Evolutionary conservation across 202 grass and related monocot genomes (phyloP).

Genomic region (Brachypodium distachyon): DNA sequence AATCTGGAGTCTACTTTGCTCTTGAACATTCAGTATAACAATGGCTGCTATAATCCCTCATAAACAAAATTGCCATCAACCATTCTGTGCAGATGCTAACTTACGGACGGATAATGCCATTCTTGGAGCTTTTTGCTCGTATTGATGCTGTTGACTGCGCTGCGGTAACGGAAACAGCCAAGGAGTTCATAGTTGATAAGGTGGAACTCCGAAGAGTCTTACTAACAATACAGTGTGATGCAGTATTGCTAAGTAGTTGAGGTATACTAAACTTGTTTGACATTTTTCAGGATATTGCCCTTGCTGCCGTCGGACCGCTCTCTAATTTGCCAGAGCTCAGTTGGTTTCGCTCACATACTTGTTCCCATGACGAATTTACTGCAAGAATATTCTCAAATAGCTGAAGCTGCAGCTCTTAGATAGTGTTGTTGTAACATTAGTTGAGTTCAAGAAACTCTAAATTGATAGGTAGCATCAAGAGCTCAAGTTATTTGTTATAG

Average conservation of each 20-base stretch:
- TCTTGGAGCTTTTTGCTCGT: conserved; percentile 80
- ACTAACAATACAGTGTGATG: background rate
- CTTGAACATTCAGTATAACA: background rate
- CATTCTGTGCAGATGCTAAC: conserved; percentile 77
- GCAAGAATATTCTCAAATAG: conserved; percentile 20
- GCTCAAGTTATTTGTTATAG: background rate
- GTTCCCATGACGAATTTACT: conserved; percentile 15
- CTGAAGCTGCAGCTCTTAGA: background rate
- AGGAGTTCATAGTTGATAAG: conserved; percentile 76
- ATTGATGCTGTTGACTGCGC: conserved; percentile 84
- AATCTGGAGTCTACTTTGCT: conserved; percentile 3
- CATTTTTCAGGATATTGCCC: conserved; percentile 61
- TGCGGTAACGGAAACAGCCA: conserved; percentile 79
- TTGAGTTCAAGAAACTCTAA: background rate
- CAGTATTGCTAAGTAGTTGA: background rate
- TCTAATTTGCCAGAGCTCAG: conserved; percentile 58
- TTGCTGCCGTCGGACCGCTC: conserved; percentile 65
- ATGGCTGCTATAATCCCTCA: background rate
- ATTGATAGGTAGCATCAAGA: conserved; percentile 2
- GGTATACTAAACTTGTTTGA: background rate
- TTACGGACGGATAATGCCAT: conserved; percentile 76
- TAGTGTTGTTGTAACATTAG: conserved; percentile 41
- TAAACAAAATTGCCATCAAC: conserved; percentile 14
- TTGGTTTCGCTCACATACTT: conserved; percentile 74
- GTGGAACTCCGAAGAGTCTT: conserved; percentile 21